phyloP scores from a whole-genome alignment of 1,139 yeast species.

The Yarrowia galli region DNA sequence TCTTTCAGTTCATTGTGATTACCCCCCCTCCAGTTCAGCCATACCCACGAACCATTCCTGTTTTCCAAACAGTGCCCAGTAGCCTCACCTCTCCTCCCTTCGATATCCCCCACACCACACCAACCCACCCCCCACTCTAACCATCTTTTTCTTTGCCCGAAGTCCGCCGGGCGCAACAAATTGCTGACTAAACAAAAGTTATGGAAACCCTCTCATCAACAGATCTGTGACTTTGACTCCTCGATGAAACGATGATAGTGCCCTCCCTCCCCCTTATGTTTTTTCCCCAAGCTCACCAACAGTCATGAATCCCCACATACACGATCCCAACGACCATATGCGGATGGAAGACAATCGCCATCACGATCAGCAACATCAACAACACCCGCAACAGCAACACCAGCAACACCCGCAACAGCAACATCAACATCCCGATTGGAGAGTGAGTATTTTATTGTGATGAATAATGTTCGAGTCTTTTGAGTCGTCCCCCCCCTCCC shows the following conservation, averaged over 20 bases:
- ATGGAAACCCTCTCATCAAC: constrained; percentile 15
- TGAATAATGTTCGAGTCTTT: too few relatives aligned
- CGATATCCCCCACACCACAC: not conserved
- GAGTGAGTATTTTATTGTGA: constrained; percentile 7
- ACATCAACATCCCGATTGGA: constrained; percentile 1
- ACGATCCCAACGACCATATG: constrained; percentile 1
- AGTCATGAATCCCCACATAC: constrained; percentile 11
- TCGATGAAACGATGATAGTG: constrained; percentile 9
- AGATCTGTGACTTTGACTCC: constrained; percentile 19
- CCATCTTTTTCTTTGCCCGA: not conserved
- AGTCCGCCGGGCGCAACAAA: not conserved
- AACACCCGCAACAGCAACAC: too few relatives aligned
- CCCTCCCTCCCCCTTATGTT: not conserved
- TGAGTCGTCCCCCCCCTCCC: too few relatives aligned
- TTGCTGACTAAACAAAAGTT: not conserved
- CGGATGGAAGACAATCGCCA: not conserved
- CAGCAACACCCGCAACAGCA: too few relatives aligned
- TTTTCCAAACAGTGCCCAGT: too few relatives aligned
- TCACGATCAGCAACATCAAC: not conserved
- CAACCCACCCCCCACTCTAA: not conserved
- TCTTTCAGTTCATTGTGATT: too few relatives aligned
- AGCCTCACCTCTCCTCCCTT: not conserved
- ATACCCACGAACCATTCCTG: not conserved
- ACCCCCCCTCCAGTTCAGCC: constrained; percentile 7
- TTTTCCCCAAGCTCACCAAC: constrained; percentile 14